These are phyloP conservation scores for Fusarium miscanthi DNA, from an alignment of 2,329 filamentous ascomycete species.

Conservation along the genomic window DNA sequence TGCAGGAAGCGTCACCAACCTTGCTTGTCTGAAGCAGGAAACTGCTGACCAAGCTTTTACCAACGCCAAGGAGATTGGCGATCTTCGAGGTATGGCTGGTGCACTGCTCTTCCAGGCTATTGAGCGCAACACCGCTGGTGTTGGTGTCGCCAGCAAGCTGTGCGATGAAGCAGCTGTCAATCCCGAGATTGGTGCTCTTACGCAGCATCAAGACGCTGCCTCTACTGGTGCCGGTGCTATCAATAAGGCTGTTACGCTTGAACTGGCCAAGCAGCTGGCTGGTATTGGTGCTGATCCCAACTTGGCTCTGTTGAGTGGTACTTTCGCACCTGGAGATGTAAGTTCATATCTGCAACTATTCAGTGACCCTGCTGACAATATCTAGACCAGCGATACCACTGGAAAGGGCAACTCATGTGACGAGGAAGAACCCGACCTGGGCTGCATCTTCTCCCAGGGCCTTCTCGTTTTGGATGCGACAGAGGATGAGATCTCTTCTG, in stretches of 20 bases:
- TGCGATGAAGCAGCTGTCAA: slow-evolving; percentile 8
- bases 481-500: slow-evolving; percentile 11
- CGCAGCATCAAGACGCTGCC: slow-evolving; percentile 13
- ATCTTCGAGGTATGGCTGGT: slow-evolving; percentile 64
- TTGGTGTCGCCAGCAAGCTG: slow-evolving; percentile 35
- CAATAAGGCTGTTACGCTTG: slow-evolving; percentile 19
- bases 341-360: neutral
- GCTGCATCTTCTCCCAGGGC: slow-evolving; percentile 9
- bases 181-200: slow-evolving; percentile 15
- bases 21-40: slow-evolving; percentile 59
- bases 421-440: slow-evolving; percentile 2
- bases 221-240: neutral
- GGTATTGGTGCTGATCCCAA: slow-evolving; percentile 16
- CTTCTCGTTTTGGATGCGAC: slow-evolving; percentile 9
- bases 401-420: slow-evolving; percentile 17
- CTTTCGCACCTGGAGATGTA: slow-evolving; percentile 21
- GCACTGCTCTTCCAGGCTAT: slow-evolving; percentile 66
- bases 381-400: neutral
- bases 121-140: slow-evolving; percentile 60
- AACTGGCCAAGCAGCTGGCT: slow-evolving; percentile 8
- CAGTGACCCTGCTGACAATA: neutral
- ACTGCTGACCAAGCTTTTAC: slow-evolving; percentile 70
- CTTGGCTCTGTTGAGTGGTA: slow-evolving; percentile 13
- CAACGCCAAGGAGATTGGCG: slow-evolving; percentile 64
- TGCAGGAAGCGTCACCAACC: slow-evolving; percentile 55